Evolutionary conservation across 768 basidiomycete genomes (phyloP), one percentile per base, ranked within the genome.

Genomic region (Russula olivacea): DNA sequence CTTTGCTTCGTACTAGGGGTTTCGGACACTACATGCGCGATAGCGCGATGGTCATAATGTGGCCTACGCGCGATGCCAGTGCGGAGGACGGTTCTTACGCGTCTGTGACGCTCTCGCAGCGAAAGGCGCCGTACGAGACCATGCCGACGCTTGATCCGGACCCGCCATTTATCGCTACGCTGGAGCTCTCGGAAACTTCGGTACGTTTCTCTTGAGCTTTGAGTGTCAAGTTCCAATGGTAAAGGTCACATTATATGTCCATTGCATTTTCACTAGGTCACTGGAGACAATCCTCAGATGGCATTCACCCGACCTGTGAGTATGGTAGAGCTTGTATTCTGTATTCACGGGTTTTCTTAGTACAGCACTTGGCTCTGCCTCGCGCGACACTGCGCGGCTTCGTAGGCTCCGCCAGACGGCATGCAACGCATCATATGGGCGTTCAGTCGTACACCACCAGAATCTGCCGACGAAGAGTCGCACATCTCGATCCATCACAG

Each of bases 11-110:
- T 68, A n/a, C n/a, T n/a, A 87, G 85, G 69, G 86, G 86, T 5
- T 87, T 84, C 68, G 86, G 86, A 25, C 66, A 62, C 10, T 67
- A 72, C 61, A 86, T 87, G 86, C 70, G 76, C 1, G 74, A 78
- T 66, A 75, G 79, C 7, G 80, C 83, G 0, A 88, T 91, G 86
- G 84, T 91, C 62, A 84, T 89, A 34, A 81, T 84, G 77, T 91
- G 88, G 88, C 74, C 80, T 8, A 86, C 88, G 69, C 71, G 73
- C 15, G 63, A 21, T 25, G n/a, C n/a, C n/a, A n/a, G n/a, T n/a
- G n/a, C n/a, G n/a, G 43, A 12, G 38, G 83, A 87, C 66, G 83
- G 84, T 11, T n/a, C 11, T 8, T 30, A 45, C 17, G 4, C 2
- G 14, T 71, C 76, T 23, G 75, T 87, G 61, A 87, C 86, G 14